Percentiles rank a stretch among this genome's conserved stretches.
Evolutionary conservation across 2,329 filamentous ascomycete species (phyloP).

Genomic region (Paraphaeosphaeria minitans): DNA sequence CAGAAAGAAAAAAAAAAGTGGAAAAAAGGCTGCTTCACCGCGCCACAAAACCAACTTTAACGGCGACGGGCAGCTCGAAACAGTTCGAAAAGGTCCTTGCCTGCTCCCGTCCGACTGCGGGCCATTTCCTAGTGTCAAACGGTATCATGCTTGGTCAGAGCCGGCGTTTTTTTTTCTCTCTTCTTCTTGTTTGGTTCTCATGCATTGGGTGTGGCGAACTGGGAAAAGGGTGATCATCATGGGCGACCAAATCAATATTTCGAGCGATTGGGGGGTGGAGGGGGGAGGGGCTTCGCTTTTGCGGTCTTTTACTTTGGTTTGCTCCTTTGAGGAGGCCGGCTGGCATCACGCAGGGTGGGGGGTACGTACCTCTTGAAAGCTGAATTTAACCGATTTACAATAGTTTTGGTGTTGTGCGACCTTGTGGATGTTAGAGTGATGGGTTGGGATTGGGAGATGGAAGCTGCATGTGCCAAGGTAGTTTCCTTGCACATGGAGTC

Average conservation of each 20-base stretch:
- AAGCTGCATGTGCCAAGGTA: no score
- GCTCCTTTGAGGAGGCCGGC: neutral
- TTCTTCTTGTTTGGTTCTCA: no score
- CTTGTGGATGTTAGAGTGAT: neutral
- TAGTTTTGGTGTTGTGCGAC: neutral
- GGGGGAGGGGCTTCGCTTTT: neutral
- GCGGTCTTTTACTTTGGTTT: neutral
- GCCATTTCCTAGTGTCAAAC: neutral
- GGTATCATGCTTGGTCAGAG: neutral
- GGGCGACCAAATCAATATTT: slow-evolving; percentile 1
- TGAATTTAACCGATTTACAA: neutral
- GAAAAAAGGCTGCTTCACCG: slow-evolving; percentile 25
- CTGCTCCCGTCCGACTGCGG: neutral
- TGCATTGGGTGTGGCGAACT: slow-evolving; percentile 9
- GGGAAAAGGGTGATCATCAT: slow-evolving; percentile 2
- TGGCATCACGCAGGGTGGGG: neutral
- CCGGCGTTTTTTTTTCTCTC: slow-evolving; percentile 5
- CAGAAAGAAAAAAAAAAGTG: slow-evolving; percentile 36
- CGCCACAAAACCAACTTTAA: slow-evolving; percentile 15
- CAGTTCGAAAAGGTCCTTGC: neutral
- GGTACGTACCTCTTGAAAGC: slow-evolving; percentile 1
- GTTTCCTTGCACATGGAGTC: no score
- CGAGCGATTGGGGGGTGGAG: neutral
- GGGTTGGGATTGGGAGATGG: neutral
- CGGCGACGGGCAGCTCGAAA: slow-evolving; percentile 3